Percentiles rank a stretch among this genome's conserved stretches.
Conservation (phyloP, 768 basidiomycete species). For the Hemileccinum impolitum region DNA sequence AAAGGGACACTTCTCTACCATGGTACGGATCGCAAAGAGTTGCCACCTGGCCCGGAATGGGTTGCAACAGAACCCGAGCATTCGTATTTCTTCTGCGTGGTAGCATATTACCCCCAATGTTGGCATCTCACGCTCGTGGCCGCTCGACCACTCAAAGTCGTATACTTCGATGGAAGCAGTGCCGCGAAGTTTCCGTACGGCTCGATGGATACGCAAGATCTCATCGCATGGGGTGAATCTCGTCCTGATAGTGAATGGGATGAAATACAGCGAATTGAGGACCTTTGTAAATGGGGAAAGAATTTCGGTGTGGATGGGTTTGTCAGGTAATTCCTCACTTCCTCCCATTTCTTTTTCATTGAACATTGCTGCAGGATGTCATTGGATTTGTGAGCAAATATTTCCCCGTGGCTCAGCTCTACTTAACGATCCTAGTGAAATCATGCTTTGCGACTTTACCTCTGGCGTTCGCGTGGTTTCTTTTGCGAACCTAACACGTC, state of each 20-base stretch:
- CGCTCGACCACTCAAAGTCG: conserved; percentile 36
- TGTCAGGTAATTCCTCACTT: conserved; percentile 32
- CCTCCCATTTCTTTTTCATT: background rate
- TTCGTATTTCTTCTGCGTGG: conserved; percentile 41
- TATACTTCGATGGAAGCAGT: conserved; percentile 54
- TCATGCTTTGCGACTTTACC: conserved; percentile 35
- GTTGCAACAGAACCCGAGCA: conserved; percentile 35
- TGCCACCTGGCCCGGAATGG: conserved; percentile 34
- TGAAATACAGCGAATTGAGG: conserved; percentile 36
- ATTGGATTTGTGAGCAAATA: conserved; percentile 30
- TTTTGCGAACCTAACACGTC: conserved; percentile 10
- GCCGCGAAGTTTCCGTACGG: conserved; percentile 42
- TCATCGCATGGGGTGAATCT: conserved; percentile 40
- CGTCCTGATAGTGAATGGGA: conserved; percentile 12
- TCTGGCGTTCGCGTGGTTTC: conserved; percentile 27
- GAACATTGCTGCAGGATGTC: conserved; percentile 18
- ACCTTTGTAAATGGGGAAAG: conserved; percentile 44
- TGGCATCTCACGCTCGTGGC: conserved; percentile 17
- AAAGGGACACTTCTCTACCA: conserved; percentile 38
- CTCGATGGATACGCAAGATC: conserved; percentile 46
- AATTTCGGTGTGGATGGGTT: conserved; percentile 43
- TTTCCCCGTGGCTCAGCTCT: background rate
- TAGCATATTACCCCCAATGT: no score
- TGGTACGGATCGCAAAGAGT: conserved; percentile 12
- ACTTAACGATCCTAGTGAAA: conserved; percentile 24